Conservation (phyloP, 257 asterid genomes). For the Voacanga thouarsii region DNA sequence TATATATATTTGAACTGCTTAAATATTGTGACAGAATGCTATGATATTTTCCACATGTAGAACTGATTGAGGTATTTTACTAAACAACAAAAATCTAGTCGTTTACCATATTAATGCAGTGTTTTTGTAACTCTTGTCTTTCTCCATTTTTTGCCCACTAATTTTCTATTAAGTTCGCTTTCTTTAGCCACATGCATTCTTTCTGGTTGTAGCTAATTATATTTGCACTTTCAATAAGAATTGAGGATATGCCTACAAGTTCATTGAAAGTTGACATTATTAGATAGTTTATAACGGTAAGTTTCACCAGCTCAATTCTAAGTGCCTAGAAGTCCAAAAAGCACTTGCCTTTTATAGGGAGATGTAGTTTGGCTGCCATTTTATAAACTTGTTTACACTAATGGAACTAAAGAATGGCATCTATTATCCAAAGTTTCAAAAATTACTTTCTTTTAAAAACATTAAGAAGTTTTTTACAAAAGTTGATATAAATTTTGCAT, state of each 20-base stretch:
- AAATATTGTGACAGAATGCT: background rate
- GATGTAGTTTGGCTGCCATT: background rate
- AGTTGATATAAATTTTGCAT: no score
- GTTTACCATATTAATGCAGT: background rate
- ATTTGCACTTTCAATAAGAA: background rate
- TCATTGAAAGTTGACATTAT: background rate
- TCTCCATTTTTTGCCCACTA: background rate
- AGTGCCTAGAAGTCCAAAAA: background rate
- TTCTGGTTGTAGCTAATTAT: background rate
- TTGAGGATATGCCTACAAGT: background rate
- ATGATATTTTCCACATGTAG: background rate
- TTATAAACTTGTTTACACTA: no score
- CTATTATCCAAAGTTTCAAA: no score
- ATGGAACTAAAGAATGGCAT: no score
- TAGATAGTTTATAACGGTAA: background rate
- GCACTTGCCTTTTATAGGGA: background rate
- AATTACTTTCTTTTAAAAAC: no score
- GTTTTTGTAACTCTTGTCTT: background rate
- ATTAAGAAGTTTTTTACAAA: no score
- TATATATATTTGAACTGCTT: constrained; percentile 8
- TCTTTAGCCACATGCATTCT: background rate
- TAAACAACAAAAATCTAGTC: background rate
- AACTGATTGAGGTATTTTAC: background rate
- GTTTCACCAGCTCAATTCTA: background rate
- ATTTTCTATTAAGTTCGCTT: background rate